Evolutionary conservation across 768 basidiomycete species (phyloP), one percentile per base, ranked within the genome.

Genomic region (Lactarius hatsudake): DNA sequence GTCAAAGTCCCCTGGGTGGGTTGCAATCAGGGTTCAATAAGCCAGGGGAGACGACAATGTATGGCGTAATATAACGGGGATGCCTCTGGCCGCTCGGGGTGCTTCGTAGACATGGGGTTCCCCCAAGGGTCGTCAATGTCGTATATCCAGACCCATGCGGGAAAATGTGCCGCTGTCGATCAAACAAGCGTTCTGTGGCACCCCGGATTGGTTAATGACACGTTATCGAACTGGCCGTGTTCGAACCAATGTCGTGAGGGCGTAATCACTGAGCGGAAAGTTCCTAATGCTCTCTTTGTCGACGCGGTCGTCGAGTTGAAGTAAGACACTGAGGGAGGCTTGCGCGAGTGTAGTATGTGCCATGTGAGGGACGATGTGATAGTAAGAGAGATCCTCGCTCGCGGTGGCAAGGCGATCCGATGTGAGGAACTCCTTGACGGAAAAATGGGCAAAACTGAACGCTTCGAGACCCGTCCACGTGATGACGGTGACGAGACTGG

Each of bases 361-460:
- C 9, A 32, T 10, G 26, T 56, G 54, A 17, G 54, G 54, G 54
- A 5, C 2, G 6, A 56, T 20, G 62, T 42, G 53, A 30, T 6
- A 38, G 38, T 18, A 9, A 9, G 36, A 15, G 10, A 28, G 6
- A 9, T n/a, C 26, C 3, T 42, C 62, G 7, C 3, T n/a, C 1
- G 53, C 5, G 20, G 17, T 18, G 1, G 61, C 20, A 15, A 62
- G 62, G 23, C 62, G 62, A 10, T 34, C 18, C 1, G 62, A 62
- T 5, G 53, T 62, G 26, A 62, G 23, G 36, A 62, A 62, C 23
- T 62, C 62, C 8, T 56, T 56, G 3, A 56, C 55, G 13, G 55
- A 56, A 56, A 56, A 56, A 9, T 56, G 55, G 28, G 55, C n/a
- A 0, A 34, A 56, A 56, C 4, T 56, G 55, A 2, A 34, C 55